Conservation (phyloP, 805 yeast species). For the Candida verbasci region DNA sequence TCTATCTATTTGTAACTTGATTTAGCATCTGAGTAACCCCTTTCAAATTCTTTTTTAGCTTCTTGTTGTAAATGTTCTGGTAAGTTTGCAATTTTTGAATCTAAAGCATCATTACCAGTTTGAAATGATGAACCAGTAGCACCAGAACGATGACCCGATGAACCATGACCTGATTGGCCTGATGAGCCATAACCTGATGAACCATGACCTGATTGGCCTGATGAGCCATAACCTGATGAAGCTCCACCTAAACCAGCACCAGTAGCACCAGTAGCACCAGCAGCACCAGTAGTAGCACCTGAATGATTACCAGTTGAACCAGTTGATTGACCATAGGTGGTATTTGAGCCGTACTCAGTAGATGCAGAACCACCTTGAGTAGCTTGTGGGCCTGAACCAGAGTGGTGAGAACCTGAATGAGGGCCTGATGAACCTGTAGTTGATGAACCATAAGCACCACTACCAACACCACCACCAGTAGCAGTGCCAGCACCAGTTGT, state of each 20-base stretch:
- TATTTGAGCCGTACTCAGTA: constrained; percentile 8
- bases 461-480: constrained; percentile 11
- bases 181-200: constrained; percentile 11
- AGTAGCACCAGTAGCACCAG: too few relatives aligned
- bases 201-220: constrained; percentile 4
- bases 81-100: constrained; percentile 29
- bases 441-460: constrained; percentile 12
- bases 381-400: constrained; percentile 3
- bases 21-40: constrained; percentile 37
- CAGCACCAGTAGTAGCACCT: too few relatives aligned
- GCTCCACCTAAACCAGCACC: constrained; percentile 5
- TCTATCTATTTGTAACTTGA: constrained; percentile 15
- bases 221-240: constrained; percentile 2
- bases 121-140: constrained; percentile 23
- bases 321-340: constrained; percentile 3
- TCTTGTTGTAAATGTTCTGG: constrained; percentile 30
- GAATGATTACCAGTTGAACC: constrained; percentile 7
- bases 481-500: constrained; percentile 13
- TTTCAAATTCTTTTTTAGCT: constrained; percentile 38
- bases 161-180: constrained; percentile 3
- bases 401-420: background rate
- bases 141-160: constrained; percentile 12
- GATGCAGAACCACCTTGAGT: constrained; percentile 8
- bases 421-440: constrained; percentile 5
- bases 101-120: constrained; percentile 34